Evolutionary conservation across 257 asterid genomes (phyloP).

Genomic region (Prunella vulgaris): DNA sequence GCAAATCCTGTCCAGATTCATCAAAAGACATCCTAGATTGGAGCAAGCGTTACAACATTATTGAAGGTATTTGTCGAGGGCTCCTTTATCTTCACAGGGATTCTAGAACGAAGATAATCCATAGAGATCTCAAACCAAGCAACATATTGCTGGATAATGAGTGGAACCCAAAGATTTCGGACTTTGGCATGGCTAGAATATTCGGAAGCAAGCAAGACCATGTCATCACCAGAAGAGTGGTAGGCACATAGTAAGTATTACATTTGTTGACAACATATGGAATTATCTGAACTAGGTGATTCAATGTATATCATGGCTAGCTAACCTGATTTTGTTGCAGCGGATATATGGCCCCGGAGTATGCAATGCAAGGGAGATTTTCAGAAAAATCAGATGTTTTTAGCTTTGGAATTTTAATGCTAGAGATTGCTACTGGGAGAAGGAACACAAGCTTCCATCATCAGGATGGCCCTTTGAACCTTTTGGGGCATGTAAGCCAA

Average conservation of each 20-base stretch:
- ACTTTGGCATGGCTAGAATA: no score
- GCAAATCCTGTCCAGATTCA: constrained; percentile 4
- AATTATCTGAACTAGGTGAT: neutral
- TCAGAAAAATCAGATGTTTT: constrained; percentile 67
- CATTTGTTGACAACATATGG: neutral
- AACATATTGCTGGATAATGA: no score
- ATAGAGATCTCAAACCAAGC: neutral
- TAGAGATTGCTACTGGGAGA: constrained; percentile 57
- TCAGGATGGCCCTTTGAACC: constrained; percentile 34
- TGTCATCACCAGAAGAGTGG: no score
- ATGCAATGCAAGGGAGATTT: constrained; percentile 61
- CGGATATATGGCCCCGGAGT: constrained; percentile 81
- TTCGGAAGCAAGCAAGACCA: no score
- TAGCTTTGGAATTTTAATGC: constrained; percentile 59
- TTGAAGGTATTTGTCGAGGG: neutral
- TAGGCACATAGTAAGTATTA: no score
- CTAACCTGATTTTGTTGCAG: constrained; percentile 23
- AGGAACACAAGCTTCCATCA: constrained; percentile 34
- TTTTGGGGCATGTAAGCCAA: constrained; percentile 46
- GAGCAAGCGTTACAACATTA: neutral
- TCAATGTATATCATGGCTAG: neutral
- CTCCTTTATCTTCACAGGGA: neutral
- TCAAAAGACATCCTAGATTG: neutral
- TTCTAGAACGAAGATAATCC: neutral
- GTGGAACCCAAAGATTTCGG: no score